Conservation (phyloP, 2,329 filamentous ascomycete species). For the Diaporthe ampelina region DNA sequence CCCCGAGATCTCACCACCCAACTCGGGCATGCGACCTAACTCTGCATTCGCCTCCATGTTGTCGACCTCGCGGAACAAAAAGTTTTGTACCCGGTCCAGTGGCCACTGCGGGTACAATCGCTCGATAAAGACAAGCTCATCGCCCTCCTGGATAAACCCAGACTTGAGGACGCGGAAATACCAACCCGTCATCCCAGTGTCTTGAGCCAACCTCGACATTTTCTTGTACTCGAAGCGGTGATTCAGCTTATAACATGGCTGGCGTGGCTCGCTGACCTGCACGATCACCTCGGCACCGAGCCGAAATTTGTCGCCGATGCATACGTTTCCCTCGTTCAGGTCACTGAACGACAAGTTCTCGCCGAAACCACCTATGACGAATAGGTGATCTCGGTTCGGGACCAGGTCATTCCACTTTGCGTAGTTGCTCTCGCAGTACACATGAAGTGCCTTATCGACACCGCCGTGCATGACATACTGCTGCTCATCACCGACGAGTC, state of each 20-base stretch:
- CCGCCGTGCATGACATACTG: constrained; percentile 2
- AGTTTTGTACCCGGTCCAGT: constrained; percentile 33
- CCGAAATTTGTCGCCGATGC: constrained; percentile 11
- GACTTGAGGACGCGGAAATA: constrained; percentile 5
- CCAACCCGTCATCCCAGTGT: neutral
- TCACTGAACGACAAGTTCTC: neutral
- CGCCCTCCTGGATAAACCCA: constrained; percentile 1
- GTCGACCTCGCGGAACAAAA: neutral
- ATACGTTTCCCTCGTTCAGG: neutral
- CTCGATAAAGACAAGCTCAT: constrained; percentile 9
- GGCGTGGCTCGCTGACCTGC: constrained; percentile 21
- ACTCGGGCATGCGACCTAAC: neutral
- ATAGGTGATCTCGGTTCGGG: neutral
- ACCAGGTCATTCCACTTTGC: neutral
- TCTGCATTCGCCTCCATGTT: neutral
- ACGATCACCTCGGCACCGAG: neutral
- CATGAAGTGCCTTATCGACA: constrained; percentile 10
- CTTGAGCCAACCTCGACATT: neutral
- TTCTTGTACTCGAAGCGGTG: constrained; percentile 1
- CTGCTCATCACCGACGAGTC: constrained; percentile 10
- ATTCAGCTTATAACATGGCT: constrained; percentile 24
- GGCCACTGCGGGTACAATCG: constrained; percentile 16
- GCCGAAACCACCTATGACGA: constrained; percentile 9
- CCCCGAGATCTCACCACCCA: neutral
- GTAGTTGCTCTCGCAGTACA: constrained; percentile 4